phyloP scores from a whole-genome alignment of 2,329 filamentous ascomycete genomes.

The Diplocarpon rosae region DNA sequence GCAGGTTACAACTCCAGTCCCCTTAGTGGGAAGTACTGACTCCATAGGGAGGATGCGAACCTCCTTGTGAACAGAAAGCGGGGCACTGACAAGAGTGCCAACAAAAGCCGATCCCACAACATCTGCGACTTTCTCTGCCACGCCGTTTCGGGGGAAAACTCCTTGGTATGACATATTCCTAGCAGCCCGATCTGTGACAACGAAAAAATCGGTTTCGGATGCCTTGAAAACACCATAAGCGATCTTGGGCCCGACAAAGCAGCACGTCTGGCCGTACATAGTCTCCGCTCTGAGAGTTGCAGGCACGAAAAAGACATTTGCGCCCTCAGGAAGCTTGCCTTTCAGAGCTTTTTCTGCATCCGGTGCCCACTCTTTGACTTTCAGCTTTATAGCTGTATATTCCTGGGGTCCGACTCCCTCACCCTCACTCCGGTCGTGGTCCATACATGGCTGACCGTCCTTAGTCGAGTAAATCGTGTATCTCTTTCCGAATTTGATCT shows the following conservation, averaged over 20 bases:
- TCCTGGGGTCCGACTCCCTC: conserved; percentile 81
- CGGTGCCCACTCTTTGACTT: conserved; percentile 80
- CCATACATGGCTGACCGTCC: conserved; percentile 78
- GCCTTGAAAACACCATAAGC: conserved; percentile 81
- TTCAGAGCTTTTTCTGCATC: conserved; percentile 60
- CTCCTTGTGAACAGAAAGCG: conserved; percentile 73
- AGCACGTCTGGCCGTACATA: conserved; percentile 97
- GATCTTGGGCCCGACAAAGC: conserved; percentile 86
- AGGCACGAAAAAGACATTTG: conserved; percentile 79
- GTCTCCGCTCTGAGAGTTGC: conserved; percentile 92
- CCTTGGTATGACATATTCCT: conserved; percentile 96
- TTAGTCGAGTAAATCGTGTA: conserved; percentile 92
- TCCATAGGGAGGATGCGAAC: conserved; percentile 94
- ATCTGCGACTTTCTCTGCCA: conserved; percentile 63
- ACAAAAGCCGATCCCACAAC: conserved; percentile 70
- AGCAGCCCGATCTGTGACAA: conserved; percentile 72
- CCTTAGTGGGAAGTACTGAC: conserved; percentile 81
- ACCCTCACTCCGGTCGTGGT: conserved; percentile 72
- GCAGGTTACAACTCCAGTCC: conserved; percentile 90
- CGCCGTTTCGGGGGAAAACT: conserved; percentile 67
- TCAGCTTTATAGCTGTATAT: conserved; percentile 86
- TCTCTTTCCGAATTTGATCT: conserved; percentile 86
- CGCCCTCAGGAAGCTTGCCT: conserved; percentile 66
- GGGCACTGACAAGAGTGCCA: conserved; percentile 81
- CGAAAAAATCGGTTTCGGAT: conserved; percentile 66